phyloP scores from a whole-genome alignment of 306 rosid species.

The Alnus glutinosa region DNA sequence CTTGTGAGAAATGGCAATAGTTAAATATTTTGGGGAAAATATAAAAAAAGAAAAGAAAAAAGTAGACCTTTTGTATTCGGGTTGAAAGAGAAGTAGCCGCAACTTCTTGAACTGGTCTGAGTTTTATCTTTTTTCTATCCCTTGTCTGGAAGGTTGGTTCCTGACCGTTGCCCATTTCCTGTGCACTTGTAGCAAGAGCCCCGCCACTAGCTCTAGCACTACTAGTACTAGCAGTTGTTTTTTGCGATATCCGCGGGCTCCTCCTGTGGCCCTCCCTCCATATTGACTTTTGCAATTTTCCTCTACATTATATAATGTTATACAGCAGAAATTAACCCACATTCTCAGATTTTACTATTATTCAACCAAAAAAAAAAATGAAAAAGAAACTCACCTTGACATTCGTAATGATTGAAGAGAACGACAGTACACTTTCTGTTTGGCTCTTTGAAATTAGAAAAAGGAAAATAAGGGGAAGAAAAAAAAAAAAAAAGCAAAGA shows the following conservation, averaged over 20 bases:
- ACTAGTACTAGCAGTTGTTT: constrained; percentile 24
- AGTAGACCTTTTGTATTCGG: constrained; percentile 12
- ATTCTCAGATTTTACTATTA: constrained; percentile 12
- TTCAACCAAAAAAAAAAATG: background rate
- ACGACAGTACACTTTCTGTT: background rate
- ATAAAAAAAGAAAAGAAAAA: background rate
- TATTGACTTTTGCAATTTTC: constrained; percentile 37
- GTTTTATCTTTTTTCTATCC: constrained; percentile 42
- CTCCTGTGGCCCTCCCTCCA: constrained; percentile 48
- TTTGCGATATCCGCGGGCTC: constrained; percentile 46
- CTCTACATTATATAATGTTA: constrained; percentile 11
- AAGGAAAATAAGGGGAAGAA: too few relatives aligned
- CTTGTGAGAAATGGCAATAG: too few relatives aligned
- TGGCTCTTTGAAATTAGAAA: background rate
- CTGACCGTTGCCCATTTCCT: constrained; percentile 19
- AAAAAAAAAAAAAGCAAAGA: background rate
- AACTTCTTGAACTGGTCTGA: constrained; percentile 32
- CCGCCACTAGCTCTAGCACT: background rate
- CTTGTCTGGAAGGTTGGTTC: constrained; percentile 51
- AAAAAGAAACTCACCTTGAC: constrained; percentile 41
- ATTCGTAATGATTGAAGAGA: constrained; percentile 24
- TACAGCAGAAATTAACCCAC: constrained; percentile 19
- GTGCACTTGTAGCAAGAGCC: background rate
- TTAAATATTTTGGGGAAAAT: background rate
- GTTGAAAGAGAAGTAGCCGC: constrained; percentile 18